A percentile compares a stretch with the other conserved stretches of the same genome.
Conservation (phyloP, 441 rosid species). For the Eugenia klotzschiana region DNA sequence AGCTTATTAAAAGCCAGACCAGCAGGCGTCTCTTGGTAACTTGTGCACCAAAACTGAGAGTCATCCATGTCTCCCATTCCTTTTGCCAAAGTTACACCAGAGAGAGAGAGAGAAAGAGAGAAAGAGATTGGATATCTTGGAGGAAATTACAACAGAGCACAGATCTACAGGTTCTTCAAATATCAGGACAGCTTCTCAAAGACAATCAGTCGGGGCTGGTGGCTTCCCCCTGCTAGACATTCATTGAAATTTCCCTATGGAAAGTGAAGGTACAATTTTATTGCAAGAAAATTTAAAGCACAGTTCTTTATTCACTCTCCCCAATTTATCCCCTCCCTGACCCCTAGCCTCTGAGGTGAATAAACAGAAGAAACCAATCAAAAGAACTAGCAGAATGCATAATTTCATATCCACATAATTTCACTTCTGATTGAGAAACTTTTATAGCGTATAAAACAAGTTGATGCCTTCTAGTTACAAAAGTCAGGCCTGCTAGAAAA, state of each 20-base stretch:
- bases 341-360: not conserved
- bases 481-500: not conserved
- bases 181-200: not conserved
- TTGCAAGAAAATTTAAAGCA: not conserved
- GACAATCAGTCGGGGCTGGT: not conserved
- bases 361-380: not conserved
- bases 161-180: not conserved
- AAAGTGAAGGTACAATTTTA: not conserved
- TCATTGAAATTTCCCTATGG: not conserved
- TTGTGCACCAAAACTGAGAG: not conserved
- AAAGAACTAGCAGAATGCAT: not conserved
- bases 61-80: not conserved
- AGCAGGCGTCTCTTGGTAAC: not conserved
- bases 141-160: not conserved
- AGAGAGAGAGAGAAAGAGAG: not conserved
- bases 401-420: not conserved
- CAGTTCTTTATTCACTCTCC: not conserved
- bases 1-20: not conserved
- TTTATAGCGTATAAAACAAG: not conserved
- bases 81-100: not conserved
- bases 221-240: not conserved
- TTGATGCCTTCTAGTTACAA: not conserved
- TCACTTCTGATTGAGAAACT: not conserved
- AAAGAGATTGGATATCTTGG: not conserved
- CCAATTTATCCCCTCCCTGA: not conserved